Base-by-base conservation (phyloP, 106 monocot genomes). In the Allium cepa region DNA sequence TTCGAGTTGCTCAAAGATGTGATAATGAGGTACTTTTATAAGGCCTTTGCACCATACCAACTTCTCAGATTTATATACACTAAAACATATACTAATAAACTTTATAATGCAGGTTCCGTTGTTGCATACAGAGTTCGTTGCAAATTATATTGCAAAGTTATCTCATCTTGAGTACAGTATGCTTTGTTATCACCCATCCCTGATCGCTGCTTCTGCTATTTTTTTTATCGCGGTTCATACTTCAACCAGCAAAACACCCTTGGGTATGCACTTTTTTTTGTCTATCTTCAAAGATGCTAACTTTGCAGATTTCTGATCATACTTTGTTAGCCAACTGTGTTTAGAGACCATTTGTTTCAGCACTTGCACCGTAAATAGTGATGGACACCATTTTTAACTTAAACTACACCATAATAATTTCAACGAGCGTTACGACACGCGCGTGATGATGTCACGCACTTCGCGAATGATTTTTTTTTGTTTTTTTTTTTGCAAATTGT, bases 41-140 rank as follows among this genome's bases (percentile, higher is more conserved):
- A n/a, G n/a, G n/a, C n/a, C n/a, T 50, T 50, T 22, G 22, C 50
- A 50, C 48, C 62, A 45, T 14, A 1, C 15, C 47, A 45, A 46
- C n/a, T 22, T 62, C 46, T 8, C 17, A 2, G 15, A 10, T 48
- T n/a, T n/a, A n/a, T 9, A n/a, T 63, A 4, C 11, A 52, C 11
- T 52, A 52, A 52, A 52, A 52, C 8, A 52, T 52, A 52, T 52
- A 52, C n/a, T n/a, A n/a, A n/a, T n/a, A n/a, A n/a, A n/a, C n/a
- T n/a, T n/a, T n/a, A n/a, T n/a, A n/a, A n/a, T n/a, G 10, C 76
- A 91, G 91, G 66, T 51, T 7, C 67, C 80, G 11, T 59, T 53
- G 1, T 49, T 89, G 76, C 82, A 83, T 16, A 66, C 92, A 8
- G 97, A 92, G 77, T 99, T 92, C 61, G 77, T 99, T 1, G 97